phyloP scores from a whole-genome alignment of 495 filamentous ascomycete species.

The Hyaloscypha variabilis region DNA sequence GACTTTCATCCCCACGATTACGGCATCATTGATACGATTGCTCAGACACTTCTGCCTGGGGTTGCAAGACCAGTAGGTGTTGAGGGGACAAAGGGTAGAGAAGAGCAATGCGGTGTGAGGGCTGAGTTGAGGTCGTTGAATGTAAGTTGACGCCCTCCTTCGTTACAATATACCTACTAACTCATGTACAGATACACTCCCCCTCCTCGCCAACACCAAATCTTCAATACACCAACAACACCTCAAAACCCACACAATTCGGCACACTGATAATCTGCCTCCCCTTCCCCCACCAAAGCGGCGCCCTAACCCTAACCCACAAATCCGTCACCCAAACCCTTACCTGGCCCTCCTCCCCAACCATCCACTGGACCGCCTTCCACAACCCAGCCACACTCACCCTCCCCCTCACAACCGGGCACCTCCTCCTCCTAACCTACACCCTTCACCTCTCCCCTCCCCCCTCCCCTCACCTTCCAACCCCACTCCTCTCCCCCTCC shows the following conservation, averaged over 20 bases:
- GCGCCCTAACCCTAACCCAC: conserved; percentile 40
- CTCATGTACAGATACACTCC: conserved; percentile 44
- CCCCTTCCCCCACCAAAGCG: conserved; percentile 42
- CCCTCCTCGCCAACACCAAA: conserved; percentile 38
- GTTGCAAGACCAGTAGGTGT: conserved; percentile 19
- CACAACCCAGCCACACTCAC: conserved; percentile 65
- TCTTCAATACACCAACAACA: too few relatives aligned
- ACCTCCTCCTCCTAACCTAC: conserved; percentile 62
- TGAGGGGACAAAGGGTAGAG: conserved; percentile 1
- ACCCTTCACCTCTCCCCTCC: conserved; percentile 43
- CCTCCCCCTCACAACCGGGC: conserved; percentile 49
- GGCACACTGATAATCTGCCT: conserved; percentile 59
- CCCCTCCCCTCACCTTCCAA: conserved; percentile 16
- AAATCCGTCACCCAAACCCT: conserved; percentile 37
- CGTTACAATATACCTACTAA: background rate
- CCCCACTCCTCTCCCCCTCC: conserved; percentile 2
- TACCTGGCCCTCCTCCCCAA: conserved; percentile 42
- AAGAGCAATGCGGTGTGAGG: conserved; percentile 28
- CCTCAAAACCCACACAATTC: conserved; percentile 50
- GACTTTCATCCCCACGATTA: conserved; percentile 54
- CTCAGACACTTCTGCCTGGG: conserved; percentile 49
- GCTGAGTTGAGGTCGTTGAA: conserved; percentile 63
- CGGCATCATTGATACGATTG: conserved; percentile 52
- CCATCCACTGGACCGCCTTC: conserved; percentile 61
- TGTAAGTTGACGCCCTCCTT: conserved; percentile 34